phyloP scores from a whole-genome alignment of 805 yeast species.

The Clavispora vitiphila region DNA sequence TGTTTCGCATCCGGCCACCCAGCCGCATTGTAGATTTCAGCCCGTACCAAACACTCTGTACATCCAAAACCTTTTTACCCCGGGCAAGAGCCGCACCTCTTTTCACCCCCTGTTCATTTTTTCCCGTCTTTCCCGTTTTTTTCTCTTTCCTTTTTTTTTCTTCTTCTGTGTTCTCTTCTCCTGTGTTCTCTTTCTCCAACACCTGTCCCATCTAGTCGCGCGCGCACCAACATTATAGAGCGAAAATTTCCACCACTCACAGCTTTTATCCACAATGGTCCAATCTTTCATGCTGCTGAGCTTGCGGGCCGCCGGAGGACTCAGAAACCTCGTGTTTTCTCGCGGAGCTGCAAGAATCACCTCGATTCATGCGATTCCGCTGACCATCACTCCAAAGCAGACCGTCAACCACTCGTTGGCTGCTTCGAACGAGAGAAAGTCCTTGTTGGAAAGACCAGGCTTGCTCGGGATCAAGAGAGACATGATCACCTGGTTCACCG shows the following conservation, averaged over 20 bases:
- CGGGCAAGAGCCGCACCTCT: too few species aligned
- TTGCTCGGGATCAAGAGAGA: conserved; percentile 80
- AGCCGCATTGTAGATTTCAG: too few species aligned
- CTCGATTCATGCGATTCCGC: conserved; percentile 49
- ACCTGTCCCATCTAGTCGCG: conserved; percentile 4
- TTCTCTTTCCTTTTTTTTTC: background rate
- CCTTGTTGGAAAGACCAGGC: conserved; percentile 77
- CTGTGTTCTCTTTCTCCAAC: background rate
- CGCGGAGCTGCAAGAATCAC: conserved; percentile 41
- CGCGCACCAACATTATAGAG: conserved; percentile 2
- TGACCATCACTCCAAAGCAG: conserved; percentile 43
- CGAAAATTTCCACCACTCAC: background rate
- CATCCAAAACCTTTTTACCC: too few species aligned
- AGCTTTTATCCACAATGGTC: background rate
- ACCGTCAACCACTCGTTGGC: conserved; percentile 62
- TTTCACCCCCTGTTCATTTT: too few species aligned
- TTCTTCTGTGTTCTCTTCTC: background rate
- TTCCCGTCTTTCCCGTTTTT: background rate
- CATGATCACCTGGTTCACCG: conserved; percentile 80
- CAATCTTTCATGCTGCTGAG: background rate
- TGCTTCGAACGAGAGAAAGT: conserved; percentile 64
- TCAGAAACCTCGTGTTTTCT: conserved; percentile 4
- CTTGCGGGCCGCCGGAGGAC: background rate
- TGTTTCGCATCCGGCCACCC: too few species aligned
- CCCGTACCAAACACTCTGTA: too few species aligned